phyloP scores from a whole-genome alignment of 1,284 basidiomycete species.

The Cutaneotrichosporon cavernicola region DNA sequence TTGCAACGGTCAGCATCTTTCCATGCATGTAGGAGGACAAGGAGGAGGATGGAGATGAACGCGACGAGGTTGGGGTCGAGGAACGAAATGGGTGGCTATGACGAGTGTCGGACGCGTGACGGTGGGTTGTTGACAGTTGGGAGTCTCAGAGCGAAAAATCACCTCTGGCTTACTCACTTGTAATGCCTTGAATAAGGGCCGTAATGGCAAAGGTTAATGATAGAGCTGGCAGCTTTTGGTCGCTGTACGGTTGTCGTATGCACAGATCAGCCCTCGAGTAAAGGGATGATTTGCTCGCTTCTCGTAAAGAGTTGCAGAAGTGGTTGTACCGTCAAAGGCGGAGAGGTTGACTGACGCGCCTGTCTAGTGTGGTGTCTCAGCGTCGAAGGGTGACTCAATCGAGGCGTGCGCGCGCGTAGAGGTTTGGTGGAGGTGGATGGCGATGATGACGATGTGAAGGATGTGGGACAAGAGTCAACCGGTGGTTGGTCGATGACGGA shows the following conservation, averaged over 20 bases:
- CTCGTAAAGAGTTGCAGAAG: neutral
- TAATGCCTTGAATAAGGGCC: neutral
- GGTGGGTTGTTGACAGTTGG: neutral
- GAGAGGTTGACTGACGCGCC: neutral
- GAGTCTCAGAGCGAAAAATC: neutral
- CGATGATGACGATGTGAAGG: constrained; percentile 15
- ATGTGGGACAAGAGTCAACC: constrained; percentile 3
- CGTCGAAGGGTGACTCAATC: neutral
- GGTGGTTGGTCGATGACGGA: neutral
- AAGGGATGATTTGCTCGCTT: neutral
- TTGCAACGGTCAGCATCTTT: neutral
- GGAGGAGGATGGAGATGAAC: neutral
- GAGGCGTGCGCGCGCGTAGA: neutral
- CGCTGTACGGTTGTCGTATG: neutral
- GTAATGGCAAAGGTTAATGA: neutral
- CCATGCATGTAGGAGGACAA: neutral
- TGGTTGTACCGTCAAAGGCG: neutral
- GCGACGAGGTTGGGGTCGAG: neutral
- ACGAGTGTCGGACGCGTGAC: constrained; percentile 1
- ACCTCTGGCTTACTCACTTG: neutral
- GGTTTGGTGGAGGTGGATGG: neutral
- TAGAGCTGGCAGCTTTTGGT: neutral
- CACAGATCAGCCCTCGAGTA: neutral
- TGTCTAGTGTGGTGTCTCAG: neutral
- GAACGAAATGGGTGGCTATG: neutral